Evolutionary conservation across 2,329 filamentous ascomycete genomes (phyloP).

Genomic region (Monilinia aucupariae): DNA sequence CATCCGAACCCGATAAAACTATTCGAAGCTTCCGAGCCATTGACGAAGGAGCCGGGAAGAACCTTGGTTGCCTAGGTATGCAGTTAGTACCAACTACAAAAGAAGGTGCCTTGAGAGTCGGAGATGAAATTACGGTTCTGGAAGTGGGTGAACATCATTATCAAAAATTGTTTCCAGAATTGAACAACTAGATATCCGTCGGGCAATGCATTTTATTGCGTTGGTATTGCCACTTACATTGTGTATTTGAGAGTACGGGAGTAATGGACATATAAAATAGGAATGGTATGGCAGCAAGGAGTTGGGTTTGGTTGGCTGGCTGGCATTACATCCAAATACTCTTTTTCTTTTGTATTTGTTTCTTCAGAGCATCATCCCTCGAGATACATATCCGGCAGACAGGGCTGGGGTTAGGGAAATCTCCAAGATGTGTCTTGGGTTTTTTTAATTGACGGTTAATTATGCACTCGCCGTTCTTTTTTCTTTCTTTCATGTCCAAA

Average conservation of each 20-base stretch:
- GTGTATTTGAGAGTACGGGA: neutral
- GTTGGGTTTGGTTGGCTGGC: neutral
- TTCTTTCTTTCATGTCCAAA: neutral
- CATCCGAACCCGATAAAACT: constrained; percentile 52
- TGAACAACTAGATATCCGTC: constrained; percentile 2
- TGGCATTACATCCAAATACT: constrained; percentile 6
- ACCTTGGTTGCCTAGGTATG: constrained; percentile 57
- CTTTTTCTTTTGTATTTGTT: neutral
- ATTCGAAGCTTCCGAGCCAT: constrained; percentile 54
- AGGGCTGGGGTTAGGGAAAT: neutral
- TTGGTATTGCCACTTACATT: neutral
- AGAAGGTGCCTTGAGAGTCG: constrained; percentile 34
- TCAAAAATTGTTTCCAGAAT: constrained; percentile 10
- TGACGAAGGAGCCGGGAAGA: constrained; percentile 51
- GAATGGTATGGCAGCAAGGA: constrained; percentile 1
- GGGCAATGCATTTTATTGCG: neutral
- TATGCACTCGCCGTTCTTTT: neutral
- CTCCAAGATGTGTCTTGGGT: neutral
- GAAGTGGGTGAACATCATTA: constrained; percentile 19
- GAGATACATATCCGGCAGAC: neutral
- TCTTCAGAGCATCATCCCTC: neutral
- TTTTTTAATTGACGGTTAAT: neutral
- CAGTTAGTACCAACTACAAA: constrained; percentile 52
- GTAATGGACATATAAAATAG: constrained; percentile 9
- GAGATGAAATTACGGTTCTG: constrained; percentile 19